These are phyloP conservation scores for Aspergillus carlsbadensis DNA, from an alignment of 495 filamentous ascomycete species.

Conservation along the genomic window DNA sequence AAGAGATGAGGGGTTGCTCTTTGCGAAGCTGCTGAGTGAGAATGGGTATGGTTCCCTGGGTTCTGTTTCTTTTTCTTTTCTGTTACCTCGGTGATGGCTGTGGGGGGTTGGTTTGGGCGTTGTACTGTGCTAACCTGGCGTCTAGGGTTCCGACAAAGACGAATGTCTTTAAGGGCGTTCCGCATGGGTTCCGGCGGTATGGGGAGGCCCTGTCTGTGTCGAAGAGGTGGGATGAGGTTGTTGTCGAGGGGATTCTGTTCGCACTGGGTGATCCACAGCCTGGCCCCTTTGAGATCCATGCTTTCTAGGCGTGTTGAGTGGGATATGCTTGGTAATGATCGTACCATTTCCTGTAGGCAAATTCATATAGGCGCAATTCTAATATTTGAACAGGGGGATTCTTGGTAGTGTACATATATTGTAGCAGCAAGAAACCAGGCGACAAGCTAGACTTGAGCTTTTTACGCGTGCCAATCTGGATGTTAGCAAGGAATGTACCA, in stretches of 20 bases:
- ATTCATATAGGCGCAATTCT: too few species aligned
- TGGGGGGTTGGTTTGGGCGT: too few species aligned
- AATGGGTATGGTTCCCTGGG: slow-evolving; percentile 41
- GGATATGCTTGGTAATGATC: too few species aligned
- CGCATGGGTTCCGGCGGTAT: slow-evolving; percentile 46
- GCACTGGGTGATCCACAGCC: slow-evolving; percentile 30
- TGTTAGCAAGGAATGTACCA: too few species aligned
- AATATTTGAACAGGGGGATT: too few species aligned
- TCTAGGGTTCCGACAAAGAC: slow-evolving; percentile 42
- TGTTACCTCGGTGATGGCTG: neutral
- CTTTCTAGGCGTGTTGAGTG: too few species aligned
- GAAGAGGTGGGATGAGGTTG: slow-evolving; percentile 43
- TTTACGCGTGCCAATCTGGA: too few species aligned
- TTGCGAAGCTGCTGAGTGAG: slow-evolving; percentile 41
- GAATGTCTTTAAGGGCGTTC: slow-evolving; percentile 43
- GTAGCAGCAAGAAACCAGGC: too few species aligned
- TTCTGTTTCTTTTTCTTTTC: neutral
- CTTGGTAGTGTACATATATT: too few species aligned
- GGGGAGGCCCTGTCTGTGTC: slow-evolving; percentile 32
- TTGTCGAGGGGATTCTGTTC: slow-evolving; percentile 42
- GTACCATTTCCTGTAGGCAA: too few species aligned
- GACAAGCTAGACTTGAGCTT: too few species aligned
- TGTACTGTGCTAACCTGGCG: neutral
- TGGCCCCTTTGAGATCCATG: slow-evolving; percentile 34
- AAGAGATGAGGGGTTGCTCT: slow-evolving; percentile 47